These are phyloP conservation scores for Mallotus nudiflorus DNA, from an alignment of 345 rosid genomes.

Conservation along the genomic window DNA sequence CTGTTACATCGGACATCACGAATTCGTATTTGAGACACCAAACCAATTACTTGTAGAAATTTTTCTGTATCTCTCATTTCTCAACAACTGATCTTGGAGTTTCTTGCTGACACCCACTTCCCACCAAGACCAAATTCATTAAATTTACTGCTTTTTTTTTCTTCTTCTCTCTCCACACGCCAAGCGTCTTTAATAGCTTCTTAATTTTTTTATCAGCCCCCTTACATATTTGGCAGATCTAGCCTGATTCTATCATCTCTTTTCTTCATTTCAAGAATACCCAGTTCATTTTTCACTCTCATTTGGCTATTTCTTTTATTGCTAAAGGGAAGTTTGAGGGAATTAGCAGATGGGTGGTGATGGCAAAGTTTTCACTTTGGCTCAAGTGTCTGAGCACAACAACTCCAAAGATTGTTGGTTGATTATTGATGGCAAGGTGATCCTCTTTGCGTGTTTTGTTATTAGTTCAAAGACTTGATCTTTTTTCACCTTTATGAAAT, in stretches of 20 bases:
- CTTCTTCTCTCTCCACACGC: not conserved
- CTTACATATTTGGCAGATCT: not conserved
- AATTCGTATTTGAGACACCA: too few relatives aligned
- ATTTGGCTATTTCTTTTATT: not conserved
- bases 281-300: not conserved
- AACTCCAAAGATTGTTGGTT: slow-evolving; percentile 65
- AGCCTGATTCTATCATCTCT: not conserved
- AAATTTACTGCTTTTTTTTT: not conserved
- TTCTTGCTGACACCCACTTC: not conserved
- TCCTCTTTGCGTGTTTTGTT: not conserved
- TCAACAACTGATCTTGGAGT: not conserved
- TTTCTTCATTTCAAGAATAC: not conserved
- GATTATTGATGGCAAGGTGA: slow-evolving; percentile 60
- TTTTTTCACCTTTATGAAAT: not conserved
- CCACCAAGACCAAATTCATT: not conserved
- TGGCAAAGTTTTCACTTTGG: slow-evolving; percentile 58
- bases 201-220: not conserved
- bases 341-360: slow-evolving; percentile 39
- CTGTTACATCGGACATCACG: too few relatives aligned
- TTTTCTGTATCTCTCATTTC: too few relatives aligned
- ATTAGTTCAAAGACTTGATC: not conserved
- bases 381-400: slow-evolving; percentile 66
- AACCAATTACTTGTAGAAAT: too few relatives aligned
- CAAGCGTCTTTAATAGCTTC: too few relatives aligned
- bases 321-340: not conserved